phyloP scores from a whole-genome alignment of 805 yeast genomes.

The Sugiyamaella smithiae region DNA sequence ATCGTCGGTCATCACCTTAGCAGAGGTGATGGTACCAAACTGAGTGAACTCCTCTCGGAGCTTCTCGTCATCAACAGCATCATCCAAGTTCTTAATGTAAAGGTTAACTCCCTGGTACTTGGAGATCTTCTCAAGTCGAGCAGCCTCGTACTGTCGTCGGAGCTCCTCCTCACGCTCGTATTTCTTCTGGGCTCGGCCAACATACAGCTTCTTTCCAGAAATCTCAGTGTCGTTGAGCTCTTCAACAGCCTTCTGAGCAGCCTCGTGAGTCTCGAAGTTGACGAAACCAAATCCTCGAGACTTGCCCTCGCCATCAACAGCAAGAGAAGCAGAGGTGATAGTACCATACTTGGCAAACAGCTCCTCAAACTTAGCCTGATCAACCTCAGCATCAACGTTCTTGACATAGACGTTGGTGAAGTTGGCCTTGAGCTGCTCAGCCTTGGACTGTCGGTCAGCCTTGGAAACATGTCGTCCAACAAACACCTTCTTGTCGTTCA shows the following conservation, averaged over 20 bases:
- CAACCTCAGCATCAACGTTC: slow-evolving; percentile 70
- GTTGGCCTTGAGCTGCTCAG: slow-evolving; percentile 85
- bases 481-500: slow-evolving; percentile 92
- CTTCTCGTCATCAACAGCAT: slow-evolving; percentile 84
- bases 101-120: slow-evolving; percentile 98
- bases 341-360: slow-evolving; percentile 72
- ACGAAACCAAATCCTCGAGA: slow-evolving; percentile 96
- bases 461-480: slow-evolving; percentile 93
- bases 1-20: slow-evolving; percentile 94
- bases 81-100: slow-evolving; percentile 95
- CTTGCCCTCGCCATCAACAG: slow-evolving; percentile 80
- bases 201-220: slow-evolving; percentile 72
- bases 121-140: slow-evolving; percentile 84
- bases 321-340: slow-evolving; percentile 78
- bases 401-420: slow-evolving; percentile 95
- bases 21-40: slow-evolving; percentile 92
- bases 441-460: slow-evolving; percentile 91
- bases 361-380: slow-evolving; percentile 54
- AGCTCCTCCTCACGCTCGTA: slow-evolving; percentile 95
- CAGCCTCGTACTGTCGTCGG: slow-evolving; percentile 89
- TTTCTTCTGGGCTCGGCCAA: slow-evolving; percentile 99
- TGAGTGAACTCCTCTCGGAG: slow-evolving; percentile 89
- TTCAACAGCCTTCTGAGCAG: slow-evolving; percentile 88
- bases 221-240: slow-evolving; percentile 84
- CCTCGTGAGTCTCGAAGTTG: slow-evolving; percentile 82